Evolutionary conservation across 768 basidiomycete species (phyloP), one percentile per base, ranked within the genome.

Genomic region (Suillus subaureus): DNA sequence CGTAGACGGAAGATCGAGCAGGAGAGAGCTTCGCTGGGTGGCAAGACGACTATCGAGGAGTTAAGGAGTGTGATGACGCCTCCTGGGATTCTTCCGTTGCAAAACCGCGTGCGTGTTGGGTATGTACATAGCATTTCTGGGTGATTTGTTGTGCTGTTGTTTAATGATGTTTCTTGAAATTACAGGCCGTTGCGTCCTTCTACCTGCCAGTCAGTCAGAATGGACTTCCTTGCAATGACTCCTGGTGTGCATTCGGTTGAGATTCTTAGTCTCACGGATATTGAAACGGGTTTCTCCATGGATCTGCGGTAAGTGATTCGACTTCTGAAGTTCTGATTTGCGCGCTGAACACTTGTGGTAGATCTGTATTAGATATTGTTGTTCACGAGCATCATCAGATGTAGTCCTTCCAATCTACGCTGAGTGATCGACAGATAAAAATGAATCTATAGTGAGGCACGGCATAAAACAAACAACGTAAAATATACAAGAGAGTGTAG

Each of bases 121-220:
- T 93, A 71, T 71, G 91, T 83, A n/a, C n/a, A n/a, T n/a, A 6
- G 63, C 18, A 57, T 61, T 33, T 67, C 18, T 52, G 45, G 57
- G 42, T 33, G n/a, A 18, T 55, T 61, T 9, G 18, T 58, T 40
- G 15, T 21, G 16, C 63, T 61, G 45, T 55, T 68, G 43, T 69
- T 8, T 56, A 13, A n/a, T 42, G 55, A 39, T 23, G 42, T 16
- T 61, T 66, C 33, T 62, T 21, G 57, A 21, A 42, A 28, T 31
- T 21, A 12, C 68, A 94, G 92, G 13, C 93, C 93, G 15, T 81
- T 95, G 23, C 81, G 85, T n/a, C 90, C 93, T 4, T 87, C 87
- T 13, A 89, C 92, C 1, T 93, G 93, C 72, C 93, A 95, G 74
- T 92, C 91, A 23, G 91, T 95, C 31, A 82, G 92, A 47, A 93